Evolutionary conservation across 2,329 filamentous ascomycete species (phyloP).

Genomic region (Xylariales sp.): DNA sequence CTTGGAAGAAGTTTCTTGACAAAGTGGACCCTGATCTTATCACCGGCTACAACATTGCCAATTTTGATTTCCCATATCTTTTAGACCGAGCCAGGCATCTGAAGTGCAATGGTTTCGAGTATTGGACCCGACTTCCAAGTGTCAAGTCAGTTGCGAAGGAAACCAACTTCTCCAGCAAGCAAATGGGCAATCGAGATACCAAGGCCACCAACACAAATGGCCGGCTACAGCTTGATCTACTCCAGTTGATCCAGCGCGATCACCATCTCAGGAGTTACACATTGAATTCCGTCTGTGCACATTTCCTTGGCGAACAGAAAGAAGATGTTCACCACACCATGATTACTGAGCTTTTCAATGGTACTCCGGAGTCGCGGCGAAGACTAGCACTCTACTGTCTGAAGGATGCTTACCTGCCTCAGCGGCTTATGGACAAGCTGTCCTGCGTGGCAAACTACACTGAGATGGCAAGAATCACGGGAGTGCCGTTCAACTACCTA

Average conservation of each 20-base stretch:
- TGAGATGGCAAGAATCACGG: slow-evolving; percentile 98
- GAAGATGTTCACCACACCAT: slow-evolving; percentile 99
- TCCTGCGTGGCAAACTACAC: slow-evolving; percentile 99
- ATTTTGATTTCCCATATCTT: slow-evolving; percentile 97
- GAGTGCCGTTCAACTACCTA: slow-evolving; percentile 94
- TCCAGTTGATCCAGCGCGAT: slow-evolving; percentile 94
- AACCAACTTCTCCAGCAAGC: slow-evolving; percentile 91
- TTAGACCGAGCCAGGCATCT: slow-evolving; percentile 83
- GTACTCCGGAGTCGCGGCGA: slow-evolving; percentile 85
- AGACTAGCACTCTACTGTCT: slow-evolving; percentile 92
- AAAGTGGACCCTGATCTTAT: slow-evolving; percentile 95
- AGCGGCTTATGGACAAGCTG: slow-evolving; percentile 92
- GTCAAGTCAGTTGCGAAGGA: slow-evolving; percentile 69
- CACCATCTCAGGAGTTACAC: slow-evolving; percentile 96
- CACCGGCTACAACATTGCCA: slow-evolving; percentile 97
- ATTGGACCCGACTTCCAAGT: slow-evolving; percentile 76
- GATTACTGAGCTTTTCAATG: slow-evolving; percentile 98
- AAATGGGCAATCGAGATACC: slow-evolving; percentile 94
- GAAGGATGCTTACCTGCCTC: slow-evolving; percentile 94
- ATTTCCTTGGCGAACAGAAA: slow-evolving; percentile 95
- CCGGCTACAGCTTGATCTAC: slow-evolving; percentile 82
- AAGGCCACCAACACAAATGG: slow-evolving; percentile 95
- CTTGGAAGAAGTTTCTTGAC: slow-evolving; percentile 86
- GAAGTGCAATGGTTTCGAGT: slow-evolving; percentile 75
- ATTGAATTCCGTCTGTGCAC: slow-evolving; percentile 89